Percentiles rank a stretch among this genome's conserved stretches.
phyloP scores from a whole-genome alignment of 129 eudicot species.

The Sambucus nigra region DNA sequence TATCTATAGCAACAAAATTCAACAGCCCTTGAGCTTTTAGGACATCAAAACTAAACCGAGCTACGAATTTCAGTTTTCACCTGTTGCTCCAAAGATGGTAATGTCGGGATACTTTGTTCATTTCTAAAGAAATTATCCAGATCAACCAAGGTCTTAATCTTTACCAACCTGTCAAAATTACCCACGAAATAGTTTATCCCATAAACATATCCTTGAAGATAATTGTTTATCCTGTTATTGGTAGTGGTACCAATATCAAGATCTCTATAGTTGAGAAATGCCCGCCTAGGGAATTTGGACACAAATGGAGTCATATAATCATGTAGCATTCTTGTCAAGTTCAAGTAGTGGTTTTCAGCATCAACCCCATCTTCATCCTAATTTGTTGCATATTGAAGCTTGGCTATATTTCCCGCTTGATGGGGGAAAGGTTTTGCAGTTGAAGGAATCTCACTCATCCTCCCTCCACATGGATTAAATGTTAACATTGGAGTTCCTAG shows the following conservation, averaged over 20 bases:
- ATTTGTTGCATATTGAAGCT: constrained; percentile 31
- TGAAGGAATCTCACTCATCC: constrained; percentile 29
- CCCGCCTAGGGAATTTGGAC: constrained; percentile 36
- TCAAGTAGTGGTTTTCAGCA: constrained; percentile 16
- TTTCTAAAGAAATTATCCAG: constrained; percentile 36
- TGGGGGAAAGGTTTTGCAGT: constrained; percentile 41
- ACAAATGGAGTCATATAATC: constrained; percentile 45
- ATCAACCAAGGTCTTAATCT: constrained; percentile 37
- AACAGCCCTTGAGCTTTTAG: no score
- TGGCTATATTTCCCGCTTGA: constrained; percentile 35
- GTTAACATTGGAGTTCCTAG: constrained; percentile 16
- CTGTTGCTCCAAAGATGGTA: constrained; percentile 3
- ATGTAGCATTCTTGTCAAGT: constrained; percentile 25
- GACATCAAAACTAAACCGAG: no score
- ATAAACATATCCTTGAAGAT: constrained; percentile 31
- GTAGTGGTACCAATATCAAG: constrained; percentile 42
- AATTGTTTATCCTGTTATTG: constrained; percentile 19
- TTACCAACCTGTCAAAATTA: constrained; percentile 42
- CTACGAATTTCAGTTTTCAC: neutral
- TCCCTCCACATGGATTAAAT: constrained; percentile 48
- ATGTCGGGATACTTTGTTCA: constrained; percentile 42
- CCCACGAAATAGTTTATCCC: constrained; percentile 36
- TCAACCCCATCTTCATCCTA: constrained; percentile 31
- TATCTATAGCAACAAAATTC: no score
- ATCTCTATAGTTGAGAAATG: constrained; percentile 46